Base-by-base conservation (phyloP, 805 yeast genomes). In the Ogataea glucozyma region DNA sequence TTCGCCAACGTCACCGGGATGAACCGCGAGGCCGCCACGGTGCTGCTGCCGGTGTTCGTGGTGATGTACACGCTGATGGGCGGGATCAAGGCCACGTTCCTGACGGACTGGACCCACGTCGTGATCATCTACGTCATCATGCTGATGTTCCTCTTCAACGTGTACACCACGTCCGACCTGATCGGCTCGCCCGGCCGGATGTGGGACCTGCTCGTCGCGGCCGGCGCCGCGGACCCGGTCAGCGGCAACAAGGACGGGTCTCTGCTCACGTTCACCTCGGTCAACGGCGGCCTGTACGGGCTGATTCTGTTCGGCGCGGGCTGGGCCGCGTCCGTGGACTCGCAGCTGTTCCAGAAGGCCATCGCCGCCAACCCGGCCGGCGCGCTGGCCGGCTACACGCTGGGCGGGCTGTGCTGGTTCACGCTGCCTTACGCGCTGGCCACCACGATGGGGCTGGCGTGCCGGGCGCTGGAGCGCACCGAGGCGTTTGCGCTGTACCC, bases 401-500 rank as follows among this genome's bases (percentile, higher is more conserved):
- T 70, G n/a, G 76, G 76, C n/a, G 72, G 73, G 2, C 17, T 71
- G 7, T 65, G 72, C 33, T 72, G 76, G 74, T 66, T 67, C 40
- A 68, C 73, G 0, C 61, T 73, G 26, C 76, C 77, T 6, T 66
- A 51, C 43, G 60, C 62, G 3, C 51, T 66, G 6, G 66, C 62
- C 6, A 59, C 67, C 12, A 53, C 63, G 6, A 51, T 58, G 47
- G 76, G 75, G 6, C 54, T 71, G 41, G 73, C 78, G 4, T 65
- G 70, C 32, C 57, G 67, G 24, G 72, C 65, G 37, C 52, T 65
- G 30, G 59, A 50, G 38, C 48, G 37, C 6, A 58, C 61, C 10
- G 48, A 49, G 1, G 31, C 4, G 12, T 60, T 58, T 36, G 59
- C 62, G 34, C 49, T 55, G 4, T 44, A 49, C 14, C 53, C 59